Evolutionary conservation across 202 grass and related monocot genomes (phyloP).

Genomic region (Cymbopogon flexuosus): DNA sequence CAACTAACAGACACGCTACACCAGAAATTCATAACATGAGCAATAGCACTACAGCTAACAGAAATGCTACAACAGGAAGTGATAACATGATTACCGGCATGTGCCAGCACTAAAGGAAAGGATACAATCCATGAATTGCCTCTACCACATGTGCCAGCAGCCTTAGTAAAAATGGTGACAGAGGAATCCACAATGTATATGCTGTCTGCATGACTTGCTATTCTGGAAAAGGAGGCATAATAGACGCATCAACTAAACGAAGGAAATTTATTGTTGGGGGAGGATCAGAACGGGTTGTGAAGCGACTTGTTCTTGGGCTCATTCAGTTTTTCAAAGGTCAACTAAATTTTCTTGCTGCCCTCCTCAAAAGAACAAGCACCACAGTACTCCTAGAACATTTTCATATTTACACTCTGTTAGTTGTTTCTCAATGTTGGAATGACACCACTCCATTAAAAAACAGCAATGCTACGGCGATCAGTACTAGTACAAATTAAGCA

Average conservation of each 20-base stretch:
- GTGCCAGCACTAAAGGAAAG: neutral
- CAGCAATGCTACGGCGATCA: neutral
- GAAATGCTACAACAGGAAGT: neutral
- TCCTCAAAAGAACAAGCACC: neutral
- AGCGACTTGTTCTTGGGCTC: neutral
- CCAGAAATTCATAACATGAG: neutral
- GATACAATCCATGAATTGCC: slow-evolving; percentile 16
- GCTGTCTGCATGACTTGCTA: neutral
- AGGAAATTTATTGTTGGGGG: neutral
- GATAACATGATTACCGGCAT: neutral
- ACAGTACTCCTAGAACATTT: neutral
- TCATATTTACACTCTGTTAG: neutral
- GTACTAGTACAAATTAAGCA: neutral
- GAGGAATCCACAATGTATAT: neutral
- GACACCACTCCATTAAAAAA: neutral
- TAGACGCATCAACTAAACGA: neutral
- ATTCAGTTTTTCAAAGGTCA: neutral
- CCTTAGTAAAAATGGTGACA: slow-evolving; percentile 3
- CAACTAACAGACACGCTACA: neutral
- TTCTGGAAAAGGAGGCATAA: neutral
- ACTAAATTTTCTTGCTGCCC: neutral
- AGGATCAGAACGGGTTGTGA: neutral
- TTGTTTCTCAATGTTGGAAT: neutral
- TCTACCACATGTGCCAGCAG: slow-evolving; percentile 6
- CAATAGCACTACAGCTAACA: neutral